A percentile compares a stretch with the other conserved stretches of the same genome.
Evolutionary conservation across 495 filamentous ascomycete species (phyloP).

Genomic region (Daldinia bambusicola): DNA sequence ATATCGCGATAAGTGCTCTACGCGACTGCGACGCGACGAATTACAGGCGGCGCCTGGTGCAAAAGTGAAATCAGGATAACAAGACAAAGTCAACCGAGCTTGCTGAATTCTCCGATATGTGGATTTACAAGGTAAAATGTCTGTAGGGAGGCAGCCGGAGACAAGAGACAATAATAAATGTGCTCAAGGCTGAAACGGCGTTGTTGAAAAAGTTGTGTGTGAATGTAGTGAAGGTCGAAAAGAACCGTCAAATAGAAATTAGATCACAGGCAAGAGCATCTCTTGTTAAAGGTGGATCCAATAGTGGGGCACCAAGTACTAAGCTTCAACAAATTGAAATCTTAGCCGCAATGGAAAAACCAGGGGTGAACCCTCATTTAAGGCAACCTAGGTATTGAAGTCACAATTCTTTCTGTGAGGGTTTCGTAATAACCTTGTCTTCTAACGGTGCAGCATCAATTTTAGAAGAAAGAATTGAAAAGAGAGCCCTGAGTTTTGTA

Average conservation of each 20-base stretch:
- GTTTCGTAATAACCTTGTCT: background rate
- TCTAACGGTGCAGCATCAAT: background rate
- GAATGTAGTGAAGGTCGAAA: slow-evolving; percentile 11
- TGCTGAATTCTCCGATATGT: background rate
- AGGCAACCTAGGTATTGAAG: background rate
- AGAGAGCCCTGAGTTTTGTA: background rate
- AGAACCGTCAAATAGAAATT: slow-evolving; percentile 22
- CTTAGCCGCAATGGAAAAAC: slow-evolving; percentile 4
- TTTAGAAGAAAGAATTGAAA: background rate
- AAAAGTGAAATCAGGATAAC: background rate
- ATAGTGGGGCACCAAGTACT: slow-evolving; percentile 12
- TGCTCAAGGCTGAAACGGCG: slow-evolving; percentile 9
- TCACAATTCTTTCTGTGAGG: background rate
- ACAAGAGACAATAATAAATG: slow-evolving; percentile 1
- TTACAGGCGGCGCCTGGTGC: background rate
- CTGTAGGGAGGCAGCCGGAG: slow-evolving; percentile 2
- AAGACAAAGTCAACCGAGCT: background rate
- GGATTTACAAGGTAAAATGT: background rate
- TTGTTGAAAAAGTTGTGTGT: slow-evolving; percentile 21
- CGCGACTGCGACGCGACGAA: slow-evolving; percentile 56
- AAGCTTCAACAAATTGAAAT: slow-evolving; percentile 10
- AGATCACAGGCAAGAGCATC: slow-evolving; percentile 13
- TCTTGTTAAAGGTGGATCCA: slow-evolving; percentile 23
- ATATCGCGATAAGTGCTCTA: slow-evolving; percentile 40
- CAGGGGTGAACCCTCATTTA: background rate